A percentile compares a stretch with the other conserved stretches of the same genome.
Evolutionary conservation across 768 basidiomycete genomes (phyloP).

Genomic region (Asterophora lycoperdoides): DNA sequence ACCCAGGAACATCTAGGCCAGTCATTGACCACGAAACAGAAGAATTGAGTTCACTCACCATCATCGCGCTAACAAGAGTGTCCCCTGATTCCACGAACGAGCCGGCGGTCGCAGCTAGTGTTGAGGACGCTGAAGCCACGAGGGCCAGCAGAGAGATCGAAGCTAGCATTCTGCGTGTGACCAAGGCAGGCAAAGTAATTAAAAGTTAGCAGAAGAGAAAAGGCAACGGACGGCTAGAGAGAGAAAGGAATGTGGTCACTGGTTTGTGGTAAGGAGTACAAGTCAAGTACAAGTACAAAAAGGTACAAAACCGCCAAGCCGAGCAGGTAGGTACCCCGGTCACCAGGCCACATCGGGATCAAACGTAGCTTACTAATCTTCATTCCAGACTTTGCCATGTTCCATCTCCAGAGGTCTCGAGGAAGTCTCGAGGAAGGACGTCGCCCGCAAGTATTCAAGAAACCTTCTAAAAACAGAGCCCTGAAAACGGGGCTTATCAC

Average conservation of each 20-base stretch:
- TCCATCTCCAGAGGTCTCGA: too few relatives aligned
- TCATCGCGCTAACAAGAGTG: conserved; percentile 48
- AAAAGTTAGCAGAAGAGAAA: not conserved
- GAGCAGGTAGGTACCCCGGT: too few relatives aligned
- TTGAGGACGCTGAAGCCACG: conserved; percentile 33
- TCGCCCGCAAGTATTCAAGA: too few relatives aligned
- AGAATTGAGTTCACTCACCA: conserved; percentile 29
- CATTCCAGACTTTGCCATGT: too few relatives aligned
- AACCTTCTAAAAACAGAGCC: too few relatives aligned
- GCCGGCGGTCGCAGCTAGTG: conserved; percentile 36
- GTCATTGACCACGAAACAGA: not conserved
- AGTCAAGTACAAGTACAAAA: conserved; percentile 5
- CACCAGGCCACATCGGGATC: too few relatives aligned
- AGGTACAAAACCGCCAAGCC: too few relatives aligned
- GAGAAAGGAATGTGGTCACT: conserved; percentile 1
- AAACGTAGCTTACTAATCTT: too few relatives aligned
- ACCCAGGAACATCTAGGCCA: conserved; percentile 59
- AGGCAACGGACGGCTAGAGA: not conserved
- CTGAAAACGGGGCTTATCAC: too few relatives aligned
- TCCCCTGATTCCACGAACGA: conserved; percentile 44
- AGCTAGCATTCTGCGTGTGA: conserved; percentile 3
- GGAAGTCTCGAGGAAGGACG: too few relatives aligned
- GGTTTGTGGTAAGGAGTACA: too few relatives aligned
- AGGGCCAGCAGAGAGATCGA: conserved; percentile 19
- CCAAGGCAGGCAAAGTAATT: conserved; percentile 27